These are phyloP conservation scores for Hippophae rhamnoides DNA, from an alignment of 306 rosid species.

Conservation along the genomic window DNA sequence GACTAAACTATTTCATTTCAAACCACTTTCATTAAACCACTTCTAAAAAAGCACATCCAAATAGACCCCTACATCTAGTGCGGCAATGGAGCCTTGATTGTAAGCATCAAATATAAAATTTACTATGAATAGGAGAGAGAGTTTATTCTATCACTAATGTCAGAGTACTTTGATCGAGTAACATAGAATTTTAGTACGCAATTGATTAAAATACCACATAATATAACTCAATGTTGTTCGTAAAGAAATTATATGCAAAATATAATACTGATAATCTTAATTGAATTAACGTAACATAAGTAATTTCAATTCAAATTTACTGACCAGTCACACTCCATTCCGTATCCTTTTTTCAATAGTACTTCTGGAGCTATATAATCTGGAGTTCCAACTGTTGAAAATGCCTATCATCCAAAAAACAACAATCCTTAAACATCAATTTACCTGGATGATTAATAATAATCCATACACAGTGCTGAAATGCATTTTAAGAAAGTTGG, in stretches of 20 bases:
- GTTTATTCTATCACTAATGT: no score
- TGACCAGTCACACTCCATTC: conserved; percentile 87
- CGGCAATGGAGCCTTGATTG: no score
- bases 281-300: conserved; percentile 7
- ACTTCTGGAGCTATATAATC: conserved; percentile 93
- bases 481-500: no score
- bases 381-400: conserved; percentile 88
- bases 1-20: no score
- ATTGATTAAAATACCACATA: conserved; percentile 10
- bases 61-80: no score
- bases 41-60: no score
- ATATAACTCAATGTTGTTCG: not conserved
- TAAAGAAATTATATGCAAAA: not conserved
- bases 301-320: conserved; percentile 15
- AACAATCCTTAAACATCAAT: not conserved
- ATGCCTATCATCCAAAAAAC: conserved; percentile 46
- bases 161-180: no score
- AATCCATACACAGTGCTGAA: no score
- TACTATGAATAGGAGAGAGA: no score
- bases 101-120: no score
- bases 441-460: no score
- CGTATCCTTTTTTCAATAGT: conserved; percentile 74
- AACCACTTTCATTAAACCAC: no score
- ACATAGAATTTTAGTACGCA: not conserved
- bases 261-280: not conserved